These are phyloP conservation scores for Sporothrix sp. DNA, from an alignment of 2,329 filamentous ascomycete species.

Conservation along the genomic window DNA sequence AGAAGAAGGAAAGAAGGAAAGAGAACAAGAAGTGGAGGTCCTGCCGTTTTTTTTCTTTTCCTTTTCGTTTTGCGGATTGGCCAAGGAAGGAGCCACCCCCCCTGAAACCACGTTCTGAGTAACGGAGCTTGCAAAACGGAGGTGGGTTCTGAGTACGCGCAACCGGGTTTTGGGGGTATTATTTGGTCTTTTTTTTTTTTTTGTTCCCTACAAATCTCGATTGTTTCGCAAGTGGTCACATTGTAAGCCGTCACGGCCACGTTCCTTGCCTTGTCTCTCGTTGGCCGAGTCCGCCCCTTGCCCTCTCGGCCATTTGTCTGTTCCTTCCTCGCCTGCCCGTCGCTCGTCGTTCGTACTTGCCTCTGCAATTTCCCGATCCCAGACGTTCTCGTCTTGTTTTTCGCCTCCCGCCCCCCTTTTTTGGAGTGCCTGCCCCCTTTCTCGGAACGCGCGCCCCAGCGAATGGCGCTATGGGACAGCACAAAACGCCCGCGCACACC, in stretches of 20 bases:
- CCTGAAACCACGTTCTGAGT: conserved; percentile 5
- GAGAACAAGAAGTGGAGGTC: conserved; percentile 5
- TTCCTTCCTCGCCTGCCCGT: not conserved
- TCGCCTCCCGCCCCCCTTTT: conserved; percentile 6
- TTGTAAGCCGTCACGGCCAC: too few species aligned
- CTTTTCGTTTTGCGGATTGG: not conserved
- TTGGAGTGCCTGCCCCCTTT: not conserved
- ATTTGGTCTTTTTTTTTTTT: not conserved
- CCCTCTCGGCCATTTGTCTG: not conserved
- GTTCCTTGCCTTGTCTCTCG: too few species aligned
- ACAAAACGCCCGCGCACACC: not conserved
- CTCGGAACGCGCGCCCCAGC: not conserved
- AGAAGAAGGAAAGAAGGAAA: conserved; percentile 3
- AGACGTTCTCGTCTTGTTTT: not conserved
- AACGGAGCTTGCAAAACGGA: conserved; percentile 4
- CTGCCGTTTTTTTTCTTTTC: not conserved
- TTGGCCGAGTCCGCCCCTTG: too few species aligned
- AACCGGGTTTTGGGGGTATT: too few species aligned
- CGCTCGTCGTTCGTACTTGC: not conserved
- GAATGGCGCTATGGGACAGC: not conserved
- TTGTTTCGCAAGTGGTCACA: too few species aligned
- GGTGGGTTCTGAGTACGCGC: not conserved
- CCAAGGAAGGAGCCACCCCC: too few species aligned
- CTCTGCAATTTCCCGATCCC: too few species aligned
- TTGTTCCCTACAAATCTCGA: not conserved